Base-by-base conservation (phyloP, 2,329 filamentous ascomycete genomes). In the Shiraia bambusicola region DNA sequence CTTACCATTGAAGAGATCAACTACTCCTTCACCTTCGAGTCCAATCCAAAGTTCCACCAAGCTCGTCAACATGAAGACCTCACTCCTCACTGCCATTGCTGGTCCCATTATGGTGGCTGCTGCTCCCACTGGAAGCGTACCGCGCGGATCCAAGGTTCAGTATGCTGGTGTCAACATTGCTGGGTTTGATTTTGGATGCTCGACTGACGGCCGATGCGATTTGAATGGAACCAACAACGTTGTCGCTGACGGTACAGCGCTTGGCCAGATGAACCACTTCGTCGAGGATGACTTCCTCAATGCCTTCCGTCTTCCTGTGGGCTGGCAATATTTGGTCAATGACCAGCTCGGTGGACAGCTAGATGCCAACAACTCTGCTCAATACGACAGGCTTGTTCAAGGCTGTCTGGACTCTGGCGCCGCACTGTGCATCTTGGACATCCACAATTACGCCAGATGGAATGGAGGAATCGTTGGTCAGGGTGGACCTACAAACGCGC, bases 381-480 rank as follows among this genome's bases (percentile, higher is more conserved):
- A 73, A 27, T 84, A 81, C 54, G 74, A 84, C 53, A 67, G 72
- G 17, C 65, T 84, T 7, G 70, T 84, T 15, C 74, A 81, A 51
- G 73, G 72, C 17, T 84, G 81, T 52, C 66, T 84, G 13, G 67
- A 59, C 13, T 78, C 78, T 0, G 80, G 79, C 15, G 77, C 80
- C 2, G n/a, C 19, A 66, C 73, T 64, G 24, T 84, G 81, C 61
- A 78, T 84, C 55, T 69, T 84, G 40, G 80, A 84, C 54, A 60
- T 74, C 41, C 67, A 70, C 50, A 70, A 70, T 49, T 70, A 71
- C 65, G 81, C 60, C 2, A 58, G 82, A 34, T 85, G 78, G 73
- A 77, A 86, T 50, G 78, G 78, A 11, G 65, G 66, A 2, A 80
- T 87, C 49, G 77, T 87, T 41, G 83, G 83, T 1, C 82, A 86